Base-by-base conservation (phyloP, 345 rosid genomes). In the Excoecaria cochinchinensis region DNA sequence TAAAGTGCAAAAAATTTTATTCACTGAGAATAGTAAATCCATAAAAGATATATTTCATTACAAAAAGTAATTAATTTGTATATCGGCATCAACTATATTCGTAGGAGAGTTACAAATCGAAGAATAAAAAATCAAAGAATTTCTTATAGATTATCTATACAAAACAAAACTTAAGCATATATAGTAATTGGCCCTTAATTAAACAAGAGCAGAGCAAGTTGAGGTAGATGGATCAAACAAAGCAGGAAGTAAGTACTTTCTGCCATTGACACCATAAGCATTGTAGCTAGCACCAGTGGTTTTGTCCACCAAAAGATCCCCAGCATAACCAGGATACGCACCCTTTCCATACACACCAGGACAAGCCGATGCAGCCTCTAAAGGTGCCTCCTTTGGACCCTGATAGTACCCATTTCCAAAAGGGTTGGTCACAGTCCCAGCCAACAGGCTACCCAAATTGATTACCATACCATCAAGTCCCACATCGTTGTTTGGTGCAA, bases 291-390 rank as follows among this genome's bases (percentile, higher is more conserved):
- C 79, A 21, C 79, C 82, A 19, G 76, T 75, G 9, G 76, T 17
- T 3, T 73, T 24, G 64, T 80, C 82, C 72, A 80, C 57, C 68
- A 75, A 52, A 10, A 80, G 42, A 51, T 80, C 65, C 40, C 82
- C 82, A 4, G 82, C 79, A 25, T 75, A 80, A 25, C 79, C 82
- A 21, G 82, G 82, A 67, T 75, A 80, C 22, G 82, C 79, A 16
- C 82, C 76, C 40, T 80, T 80, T 0, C 70, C 79, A 42, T 65
- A 80, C 0, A 80, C 17, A 7, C 82, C 82, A 24, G 79, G 47
- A 57, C 82, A 80, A 31, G 82, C 79, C 3, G 82, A 80, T 17
- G 82, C 82, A 21, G 79, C 82, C 75, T 79, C 82, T 0, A 79
- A 55, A 22, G 82, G 82, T 36, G 82, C 82, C 39, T 79, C 78